Base-by-base conservation (phyloP, 148 eudicot genomes). In the Talinum fruticosum region DNA sequence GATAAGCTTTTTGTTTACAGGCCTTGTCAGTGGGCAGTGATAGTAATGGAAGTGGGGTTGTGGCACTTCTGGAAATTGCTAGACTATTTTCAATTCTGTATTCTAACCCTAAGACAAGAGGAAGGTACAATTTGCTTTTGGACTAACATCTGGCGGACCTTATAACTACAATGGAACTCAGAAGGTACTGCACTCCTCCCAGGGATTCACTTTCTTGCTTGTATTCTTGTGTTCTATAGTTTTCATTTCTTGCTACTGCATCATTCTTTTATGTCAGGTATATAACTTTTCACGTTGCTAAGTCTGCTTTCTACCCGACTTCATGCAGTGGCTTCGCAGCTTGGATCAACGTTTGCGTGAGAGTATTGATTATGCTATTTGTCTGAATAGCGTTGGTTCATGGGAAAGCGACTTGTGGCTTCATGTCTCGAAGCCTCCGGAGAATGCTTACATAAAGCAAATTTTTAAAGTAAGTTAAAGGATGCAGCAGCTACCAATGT, bases 351-450 rank as follows among this genome's bases (percentile, higher is more conserved):
- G 99, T 73, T 47, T 88, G 76, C 97, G 95, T 44, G 99, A 96
- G 84, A 91, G 90, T 80, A 91, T 93, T 77, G 99, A 96, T 81
- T 96, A 93, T 86, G 97, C 99, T 72, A 86, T 96, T 80, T 96
- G 98, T 82, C 85, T 96, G 74, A 90, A 93, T 88, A 93, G 90
- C 78, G 77, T 96, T 84, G 97, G 97, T 69, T 91, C 99, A 66
- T 76, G 70, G 80, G 85, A 86, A 76, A 84, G 93, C 74, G 92
- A 89, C 45, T 81, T 96, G 82, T 91, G 91, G 92, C 81, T 96
- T 76, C 99, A 96, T 87, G 99, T 96, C 67, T 96, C 99, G 18
- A 96, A 96, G 83, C 99, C 99, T 88, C 97, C 99, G 33, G 99
- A 96, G 77, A 93, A 96, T 91, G 90, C 93, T 64, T 87, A 88